A percentile compares a stretch with the other conserved stretches of the same genome.
These are phyloP conservation scores for Nannochloropsis salina DNA, from an alignment of 108 stramenopile species.

Conservation along the genomic window DNA sequence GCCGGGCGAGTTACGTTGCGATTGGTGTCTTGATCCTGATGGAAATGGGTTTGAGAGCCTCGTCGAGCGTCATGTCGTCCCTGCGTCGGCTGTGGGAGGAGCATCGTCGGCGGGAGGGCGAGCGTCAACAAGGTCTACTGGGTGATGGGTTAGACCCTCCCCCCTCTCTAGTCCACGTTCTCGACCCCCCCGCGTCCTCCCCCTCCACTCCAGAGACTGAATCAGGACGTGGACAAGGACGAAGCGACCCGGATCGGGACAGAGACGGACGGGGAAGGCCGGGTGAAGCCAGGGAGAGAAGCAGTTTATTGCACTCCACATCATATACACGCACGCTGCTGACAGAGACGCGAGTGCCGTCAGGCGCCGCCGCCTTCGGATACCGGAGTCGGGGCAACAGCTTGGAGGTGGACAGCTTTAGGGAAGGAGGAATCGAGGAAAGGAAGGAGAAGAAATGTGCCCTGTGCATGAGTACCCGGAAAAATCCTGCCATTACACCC, in stretches of 20 bases:
- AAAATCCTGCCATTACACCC: constrained; percentile 33
- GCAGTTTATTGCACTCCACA: background rate
- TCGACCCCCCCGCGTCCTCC: background rate
- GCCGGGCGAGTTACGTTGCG: constrained; percentile 28
- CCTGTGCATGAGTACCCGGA: constrained; percentile 43
- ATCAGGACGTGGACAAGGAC: background rate
- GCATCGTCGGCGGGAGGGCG: background rate
- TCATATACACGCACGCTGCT: background rate
- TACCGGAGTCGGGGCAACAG: background rate
- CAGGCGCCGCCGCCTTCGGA: constrained; percentile 8
- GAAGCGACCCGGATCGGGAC: too few species aligned
- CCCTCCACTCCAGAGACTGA: background rate
- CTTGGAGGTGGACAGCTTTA: background rate
- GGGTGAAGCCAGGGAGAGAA: background rate
- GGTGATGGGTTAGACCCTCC: background rate
- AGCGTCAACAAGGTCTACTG: background rate
- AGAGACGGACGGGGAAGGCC: too few species aligned
- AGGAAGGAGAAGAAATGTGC: constrained; percentile 32
- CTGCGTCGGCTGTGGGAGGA: background rate
- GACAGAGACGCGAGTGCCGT: background rate
- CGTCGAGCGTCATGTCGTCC: background rate
- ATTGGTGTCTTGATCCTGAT: constrained; percentile 34
- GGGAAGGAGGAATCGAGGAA: background rate
- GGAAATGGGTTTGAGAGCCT: constrained; percentile 33
- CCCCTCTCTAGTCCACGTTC: background rate